Conservation (phyloP, 192 early-diverging fungal species). For the Umbelopsis sp. region DNA sequence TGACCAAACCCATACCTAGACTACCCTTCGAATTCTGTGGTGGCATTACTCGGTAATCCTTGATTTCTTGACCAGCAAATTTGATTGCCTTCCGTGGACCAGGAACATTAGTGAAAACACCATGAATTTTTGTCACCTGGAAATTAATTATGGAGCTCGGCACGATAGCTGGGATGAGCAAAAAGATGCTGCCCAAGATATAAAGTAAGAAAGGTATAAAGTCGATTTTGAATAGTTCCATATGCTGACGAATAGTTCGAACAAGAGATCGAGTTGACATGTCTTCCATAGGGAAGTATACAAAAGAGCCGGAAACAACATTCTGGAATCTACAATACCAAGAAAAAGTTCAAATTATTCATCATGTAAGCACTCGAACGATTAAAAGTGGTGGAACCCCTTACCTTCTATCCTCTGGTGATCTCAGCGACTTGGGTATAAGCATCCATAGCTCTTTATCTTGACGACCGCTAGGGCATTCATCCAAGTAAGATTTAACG, state of each 20-base stretch:
- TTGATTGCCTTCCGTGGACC: slow-evolving; percentile 27
- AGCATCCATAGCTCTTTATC: slow-evolving; percentile 26
- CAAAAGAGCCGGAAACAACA: slow-evolving; percentile 30
- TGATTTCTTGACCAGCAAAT: slow-evolving; percentile 35
- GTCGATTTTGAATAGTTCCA: slow-evolving; percentile 25
- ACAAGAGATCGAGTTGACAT: slow-evolving; percentile 21
- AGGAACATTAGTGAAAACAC: slow-evolving; percentile 37
- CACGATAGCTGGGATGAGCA: neutral
- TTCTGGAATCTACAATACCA: slow-evolving; percentile 26
- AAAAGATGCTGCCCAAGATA: slow-evolving; percentile 5
- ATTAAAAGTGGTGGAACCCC: neutral
- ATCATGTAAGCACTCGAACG: too few species aligned
- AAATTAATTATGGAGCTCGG: neutral
- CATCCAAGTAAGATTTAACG: slow-evolving; percentile 27
- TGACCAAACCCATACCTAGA: slow-evolving; percentile 30
- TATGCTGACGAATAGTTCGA: slow-evolving; percentile 22
- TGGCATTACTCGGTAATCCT: slow-evolving; percentile 19
- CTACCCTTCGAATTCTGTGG: slow-evolving; percentile 34
- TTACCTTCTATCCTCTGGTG: slow-evolving; percentile 29
- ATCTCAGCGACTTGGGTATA: slow-evolving; percentile 35
- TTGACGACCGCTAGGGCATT: slow-evolving; percentile 3
- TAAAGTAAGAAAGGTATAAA: slow-evolving; percentile 21
- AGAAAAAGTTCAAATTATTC: slow-evolving; percentile 3
- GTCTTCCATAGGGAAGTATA: slow-evolving; percentile 34
- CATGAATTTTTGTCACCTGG: slow-evolving; percentile 18